A percentile compares a stretch with the other conserved stretches of the same genome.
Evolutionary conservation across 768 basidiomycete species (phyloP).

Genomic region (Boletus reticuloceps): DNA sequence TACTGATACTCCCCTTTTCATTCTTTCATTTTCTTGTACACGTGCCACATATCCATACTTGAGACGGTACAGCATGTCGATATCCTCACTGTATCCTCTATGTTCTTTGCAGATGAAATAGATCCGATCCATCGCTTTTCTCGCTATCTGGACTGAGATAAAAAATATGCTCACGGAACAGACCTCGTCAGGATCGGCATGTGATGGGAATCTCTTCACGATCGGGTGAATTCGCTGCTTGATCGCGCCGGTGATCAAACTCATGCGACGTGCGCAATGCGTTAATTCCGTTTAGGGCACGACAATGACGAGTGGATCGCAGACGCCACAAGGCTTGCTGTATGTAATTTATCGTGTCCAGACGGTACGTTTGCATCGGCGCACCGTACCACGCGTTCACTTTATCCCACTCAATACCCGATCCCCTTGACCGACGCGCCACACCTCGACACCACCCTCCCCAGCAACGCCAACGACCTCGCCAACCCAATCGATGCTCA

Average conservation of each 20-base stretch:
- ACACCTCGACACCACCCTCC: constrained; percentile 63
- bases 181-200: background rate
- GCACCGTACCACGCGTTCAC: background rate
- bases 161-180: too few relatives aligned
- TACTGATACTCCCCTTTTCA: background rate
- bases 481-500: constrained; percentile 56
- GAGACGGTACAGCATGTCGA: too few relatives aligned
- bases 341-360: background rate
- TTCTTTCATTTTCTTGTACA: background rate
- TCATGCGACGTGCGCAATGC: too few relatives aligned
- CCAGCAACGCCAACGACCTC: constrained; percentile 60
- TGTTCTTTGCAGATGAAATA: too few relatives aligned
- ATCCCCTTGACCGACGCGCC: constrained; percentile 41
- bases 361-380: background rate
- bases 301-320: too few relatives aligned
- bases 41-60: too few relatives aligned
- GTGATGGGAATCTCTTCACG: too few relatives aligned
- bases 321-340: too few relatives aligned
- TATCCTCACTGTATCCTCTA: too few relatives aligned
- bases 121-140: too few relatives aligned
- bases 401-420: constrained; percentile 1
- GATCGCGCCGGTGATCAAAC: background rate
- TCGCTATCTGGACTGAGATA: too few relatives aligned
- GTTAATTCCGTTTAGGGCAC: too few relatives aligned
- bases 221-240: background rate